Evolutionary conservation across 2,329 filamentous ascomycete genomes (phyloP).

Genomic region (Dryadomyces sulphureus): DNA sequence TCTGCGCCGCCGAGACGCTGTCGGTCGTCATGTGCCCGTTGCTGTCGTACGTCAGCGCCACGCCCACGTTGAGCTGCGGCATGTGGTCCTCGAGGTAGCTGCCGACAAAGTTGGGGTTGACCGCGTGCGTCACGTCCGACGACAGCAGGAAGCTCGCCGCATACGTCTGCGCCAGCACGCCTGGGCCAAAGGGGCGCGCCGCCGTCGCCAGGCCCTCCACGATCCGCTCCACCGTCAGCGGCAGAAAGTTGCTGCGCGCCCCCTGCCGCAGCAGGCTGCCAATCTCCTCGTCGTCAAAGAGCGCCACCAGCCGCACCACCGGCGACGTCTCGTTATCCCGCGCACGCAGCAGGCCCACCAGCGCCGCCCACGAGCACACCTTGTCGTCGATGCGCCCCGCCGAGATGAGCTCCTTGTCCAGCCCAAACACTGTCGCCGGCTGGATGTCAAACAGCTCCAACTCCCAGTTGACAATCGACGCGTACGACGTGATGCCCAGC

Average conservation of each 20-base stretch:
- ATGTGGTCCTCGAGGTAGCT: slow-evolving; percentile 76
- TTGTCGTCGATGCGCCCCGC: slow-evolving; percentile 95
- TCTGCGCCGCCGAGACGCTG: slow-evolving; percentile 65
- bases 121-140: slow-evolving; percentile 84
- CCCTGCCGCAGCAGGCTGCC: slow-evolving; percentile 83
- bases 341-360: slow-evolving; percentile 66
- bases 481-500: slow-evolving; percentile 58
- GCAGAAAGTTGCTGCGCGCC: slow-evolving; percentile 77
- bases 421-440: slow-evolving; percentile 65
- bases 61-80: slow-evolving; percentile 76
- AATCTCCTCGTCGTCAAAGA: slow-evolving; percentile 96
- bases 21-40: slow-evolving; percentile 98
- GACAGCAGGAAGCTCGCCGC: slow-evolving; percentile 87
- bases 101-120: slow-evolving; percentile 83
- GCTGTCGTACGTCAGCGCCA: slow-evolving; percentile 64
- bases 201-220: slow-evolving; percentile 50
- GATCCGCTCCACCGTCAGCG: slow-evolving; percentile 64
- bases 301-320: slow-evolving; percentile 78
- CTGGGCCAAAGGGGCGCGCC: slow-evolving; percentile 28
- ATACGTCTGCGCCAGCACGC: slow-evolving; percentile 64
- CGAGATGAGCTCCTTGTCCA: slow-evolving; percentile 90
- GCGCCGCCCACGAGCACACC: slow-evolving; percentile 84
- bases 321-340: slow-evolving; percentile 40
- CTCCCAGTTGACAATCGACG: slow-evolving; percentile 85
- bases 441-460: slow-evolving; percentile 88